Conservation (phyloP, 768 basidiomycete genomes). For the Mycena haematopus region DNA sequence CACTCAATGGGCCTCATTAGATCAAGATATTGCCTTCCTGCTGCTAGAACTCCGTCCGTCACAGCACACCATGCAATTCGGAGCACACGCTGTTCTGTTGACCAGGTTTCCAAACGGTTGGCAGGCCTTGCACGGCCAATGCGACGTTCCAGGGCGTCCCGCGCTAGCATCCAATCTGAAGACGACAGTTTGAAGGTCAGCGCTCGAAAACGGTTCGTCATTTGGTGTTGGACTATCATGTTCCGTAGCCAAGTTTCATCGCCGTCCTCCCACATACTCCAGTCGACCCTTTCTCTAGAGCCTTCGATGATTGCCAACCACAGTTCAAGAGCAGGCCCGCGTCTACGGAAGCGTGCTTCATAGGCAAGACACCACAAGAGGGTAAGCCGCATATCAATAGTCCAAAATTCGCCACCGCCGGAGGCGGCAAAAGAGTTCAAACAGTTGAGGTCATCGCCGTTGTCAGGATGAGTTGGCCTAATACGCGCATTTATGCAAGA, state of each 20-base stretch:
- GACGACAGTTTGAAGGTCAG: slow-evolving; percentile 1
- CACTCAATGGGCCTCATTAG: slow-evolving; percentile 17
- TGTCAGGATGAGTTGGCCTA: slow-evolving; percentile 1
- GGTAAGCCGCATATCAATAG: slow-evolving; percentile 24
- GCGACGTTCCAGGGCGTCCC: slow-evolving; percentile 15
- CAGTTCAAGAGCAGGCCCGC: slow-evolving; percentile 18
- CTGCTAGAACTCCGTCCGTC: slow-evolving; percentile 2
- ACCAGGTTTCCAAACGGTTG: slow-evolving; percentile 9
- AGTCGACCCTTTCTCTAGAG: slow-evolving; percentile 15
- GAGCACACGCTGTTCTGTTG: slow-evolving; percentile 19
- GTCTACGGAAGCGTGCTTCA: slow-evolving; percentile 20
- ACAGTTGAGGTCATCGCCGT: slow-evolving; percentile 12
- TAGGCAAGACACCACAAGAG: slow-evolving; percentile 28
- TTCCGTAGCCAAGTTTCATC: slow-evolving; percentile 24
- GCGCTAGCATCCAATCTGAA: slow-evolving; percentile 19
- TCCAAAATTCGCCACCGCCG: slow-evolving; percentile 14
- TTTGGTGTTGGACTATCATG: slow-evolving; percentile 12
- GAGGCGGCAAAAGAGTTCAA: slow-evolving; percentile 12
- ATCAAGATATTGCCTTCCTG: slow-evolving; percentile 8
- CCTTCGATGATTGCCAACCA: slow-evolving; percentile 26
- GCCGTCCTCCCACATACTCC: slow-evolving; percentile 27
- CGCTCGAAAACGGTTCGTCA: slow-evolving; percentile 16
- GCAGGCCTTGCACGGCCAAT: neutral
- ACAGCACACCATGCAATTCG: slow-evolving; percentile 27
- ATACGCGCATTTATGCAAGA: neutral